Evolutionary conservation across 2,329 filamentous ascomycete species (phyloP), one percentile per base, ranked within the genome.

Genomic region (Cordyceps cicadae): DNA sequence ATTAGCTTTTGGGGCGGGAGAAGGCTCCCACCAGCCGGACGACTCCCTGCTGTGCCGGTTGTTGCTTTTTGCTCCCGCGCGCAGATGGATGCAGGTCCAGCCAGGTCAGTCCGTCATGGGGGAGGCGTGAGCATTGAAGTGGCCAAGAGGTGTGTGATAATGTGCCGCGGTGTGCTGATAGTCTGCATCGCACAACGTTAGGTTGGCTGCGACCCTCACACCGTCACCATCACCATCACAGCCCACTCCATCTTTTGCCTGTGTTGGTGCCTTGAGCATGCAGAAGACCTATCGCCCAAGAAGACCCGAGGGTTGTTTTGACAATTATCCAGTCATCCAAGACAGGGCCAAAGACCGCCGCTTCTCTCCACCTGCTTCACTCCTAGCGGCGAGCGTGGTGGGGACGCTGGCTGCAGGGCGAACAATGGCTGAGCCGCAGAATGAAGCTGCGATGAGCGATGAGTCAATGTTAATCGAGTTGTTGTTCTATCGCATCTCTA

Each of bases 351-450:
- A 12, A 37, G 39, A 24, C 43, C 43, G 24, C 45, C 15, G 55
- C 32, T 34, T 37, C 46, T 59, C 34, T 43, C 48, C 37, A 59
- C n/a, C 57, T 21, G 11, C 15, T 9, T n/a, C n/a, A 19, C 24
- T 41, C 50, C 29, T 53, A 59, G 49, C 41, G 21, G 17, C 5
- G 11, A 43, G 14, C 21, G 46, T 49, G 41, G 58, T 60, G 58
- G 58, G 39, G 58, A 50, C 43, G 19, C 21, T 29, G 41, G 43
- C 50, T 60, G 58, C 58, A 60, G 58, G 58, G 58, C 43, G 58
- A 60, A 60, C 50, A 60, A 48, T 60, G 57, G 57, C 57, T 59
- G 11, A 58, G 19, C 29, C 39, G 41, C 41, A 49, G 50, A 34
- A 59, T 59, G 37, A 52, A 52, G 21, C 45, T 43, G 4, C 46